Evolutionary conservation across 345 rosid genomes (phyloP).

Genomic region (Salix dunnii): DNA sequence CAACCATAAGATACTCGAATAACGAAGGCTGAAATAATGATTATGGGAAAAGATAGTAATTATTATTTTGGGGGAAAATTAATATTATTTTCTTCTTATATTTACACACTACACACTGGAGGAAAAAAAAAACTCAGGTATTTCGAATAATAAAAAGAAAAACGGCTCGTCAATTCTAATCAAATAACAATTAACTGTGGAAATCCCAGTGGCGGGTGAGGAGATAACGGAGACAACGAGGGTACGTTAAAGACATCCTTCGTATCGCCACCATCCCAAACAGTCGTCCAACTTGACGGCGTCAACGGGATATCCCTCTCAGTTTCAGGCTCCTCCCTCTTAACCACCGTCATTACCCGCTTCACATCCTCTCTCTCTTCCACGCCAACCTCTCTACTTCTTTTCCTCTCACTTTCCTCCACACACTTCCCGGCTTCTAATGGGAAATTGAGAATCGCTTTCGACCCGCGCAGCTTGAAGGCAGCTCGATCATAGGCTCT

Average conservation of each 20-base stretch:
- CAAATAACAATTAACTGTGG: slow-evolving; percentile 18
- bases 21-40: too few species aligned
- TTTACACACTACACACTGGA: not conserved
- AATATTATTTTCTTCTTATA: not conserved
- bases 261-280: slow-evolving; percentile 30
- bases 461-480: slow-evolving; percentile 71
- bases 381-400: slow-evolving; percentile 23
- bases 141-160: not conserved
- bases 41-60: too few species aligned
- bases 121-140: not conserved
- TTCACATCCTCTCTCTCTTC: slow-evolving; percentile 5
- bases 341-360: slow-evolving; percentile 17
- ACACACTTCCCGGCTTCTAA: slow-evolving; percentile 52
- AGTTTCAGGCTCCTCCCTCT: slow-evolving; percentile 29
- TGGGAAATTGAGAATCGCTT: slow-evolving; percentile 86
- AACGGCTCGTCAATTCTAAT: not conserved
- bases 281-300: slow-evolving; percentile 41
- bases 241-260: slow-evolving; percentile 7
- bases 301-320: slow-evolving; percentile 27
- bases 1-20: too few species aligned
- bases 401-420: slow-evolving; percentile 34
- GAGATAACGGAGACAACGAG: slow-evolving; percentile 24
- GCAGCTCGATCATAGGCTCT: slow-evolving; percentile 84
- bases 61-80: too few species aligned
- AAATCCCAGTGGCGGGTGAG: slow-evolving; percentile 14